Conservation (phyloP, 139 green algal genomes). For the Tetraselmis chui region DNA sequence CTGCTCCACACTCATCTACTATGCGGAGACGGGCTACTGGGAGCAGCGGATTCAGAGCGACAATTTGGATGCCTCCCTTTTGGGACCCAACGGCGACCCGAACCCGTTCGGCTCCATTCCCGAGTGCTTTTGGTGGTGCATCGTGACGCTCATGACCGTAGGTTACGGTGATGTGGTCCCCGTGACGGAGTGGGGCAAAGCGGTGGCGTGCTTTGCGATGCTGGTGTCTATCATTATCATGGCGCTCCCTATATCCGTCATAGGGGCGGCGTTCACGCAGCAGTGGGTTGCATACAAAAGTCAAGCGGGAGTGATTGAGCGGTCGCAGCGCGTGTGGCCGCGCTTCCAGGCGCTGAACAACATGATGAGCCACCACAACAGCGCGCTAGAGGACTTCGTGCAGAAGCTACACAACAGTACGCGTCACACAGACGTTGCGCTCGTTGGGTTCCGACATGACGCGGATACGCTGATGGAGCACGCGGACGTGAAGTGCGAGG, state of each 20-base stretch:
- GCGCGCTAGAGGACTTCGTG: neutral
- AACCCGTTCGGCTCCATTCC: slow-evolving; percentile 27
- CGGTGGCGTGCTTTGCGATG: slow-evolving; percentile 27
- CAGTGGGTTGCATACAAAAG: slow-evolving; percentile 19
- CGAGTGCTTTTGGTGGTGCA: slow-evolving; percentile 28
- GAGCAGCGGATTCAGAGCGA: too few relatives aligned
- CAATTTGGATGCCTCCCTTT: neutral
- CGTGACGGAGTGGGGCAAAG: slow-evolving; percentile 14
- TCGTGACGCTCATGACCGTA: slow-evolving; percentile 37
- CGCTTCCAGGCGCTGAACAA: neutral
- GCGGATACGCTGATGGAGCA: neutral
- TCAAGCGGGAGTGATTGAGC: neutral
- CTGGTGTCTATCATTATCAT: slow-evolving; percentile 22
- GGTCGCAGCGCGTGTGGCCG: neutral
- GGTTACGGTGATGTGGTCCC: slow-evolving; percentile 38
- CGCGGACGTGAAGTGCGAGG: neutral
- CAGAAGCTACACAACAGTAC: neutral
- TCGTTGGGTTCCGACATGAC: neutral
- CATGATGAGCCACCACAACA: neutral
- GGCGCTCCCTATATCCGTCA: slow-evolving; percentile 38
- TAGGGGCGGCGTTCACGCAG: slow-evolving; percentile 31
- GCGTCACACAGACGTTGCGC: neutral
- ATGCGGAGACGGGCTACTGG: slow-evolving; percentile 23
- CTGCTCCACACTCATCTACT: slow-evolving; percentile 34
- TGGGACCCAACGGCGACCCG: neutral